Base-by-base conservation (phyloP, 1,284 basidiomycete genomes). In the Meripilus lineatus region DNA sequence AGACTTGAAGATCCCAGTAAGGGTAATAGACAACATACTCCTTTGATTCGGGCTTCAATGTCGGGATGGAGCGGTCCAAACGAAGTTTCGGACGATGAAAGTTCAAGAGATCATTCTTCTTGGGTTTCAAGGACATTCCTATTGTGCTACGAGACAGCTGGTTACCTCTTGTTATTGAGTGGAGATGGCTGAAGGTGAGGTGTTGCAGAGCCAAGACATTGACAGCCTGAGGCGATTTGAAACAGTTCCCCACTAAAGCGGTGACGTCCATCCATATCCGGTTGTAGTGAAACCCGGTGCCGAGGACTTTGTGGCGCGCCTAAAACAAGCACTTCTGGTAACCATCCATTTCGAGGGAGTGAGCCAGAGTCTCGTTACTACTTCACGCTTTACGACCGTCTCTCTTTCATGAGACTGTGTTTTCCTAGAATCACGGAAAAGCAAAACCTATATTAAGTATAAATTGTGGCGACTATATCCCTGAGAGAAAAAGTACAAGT, bases 11-110 rank as follows among this genome's bases (percentile, higher is more conserved):
- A 33, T 7, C 15, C 7, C 20, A 4, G 11, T 26, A 40, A 10
- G n/a, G 15, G 20, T 21, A 20, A 21, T 18, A 32, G 14, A 17
- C 14, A 14, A 35, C 47, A 32, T 21, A 49, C 50, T 32, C 36
- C 22, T 38, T 42, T n/a, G 50, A 51, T 37, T 51, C 50, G 11
- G 50, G 47, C 23, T 49, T 51, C 22, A 51, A 36, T 7, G 44
- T 26, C 11, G 45, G 47, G 3, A 48, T 40, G 24, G 40, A 41
- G 24, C 32, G 42, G 25, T 44, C 41, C 18, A 45, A 28, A 18
- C 32, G n/a, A n/a, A 49, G 38, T 20, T 40, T 38, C 14, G 50
- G 50, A 4, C 50, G 18, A 32, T 51, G 50, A 34, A 46, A 51
- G 21, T 46, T 39, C 1, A 51, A 35, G 11, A 48, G 38, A 18